phyloP scores from a whole-genome alignment of 2,329 filamentous ascomycete species.

The Venturia effusa region DNA sequence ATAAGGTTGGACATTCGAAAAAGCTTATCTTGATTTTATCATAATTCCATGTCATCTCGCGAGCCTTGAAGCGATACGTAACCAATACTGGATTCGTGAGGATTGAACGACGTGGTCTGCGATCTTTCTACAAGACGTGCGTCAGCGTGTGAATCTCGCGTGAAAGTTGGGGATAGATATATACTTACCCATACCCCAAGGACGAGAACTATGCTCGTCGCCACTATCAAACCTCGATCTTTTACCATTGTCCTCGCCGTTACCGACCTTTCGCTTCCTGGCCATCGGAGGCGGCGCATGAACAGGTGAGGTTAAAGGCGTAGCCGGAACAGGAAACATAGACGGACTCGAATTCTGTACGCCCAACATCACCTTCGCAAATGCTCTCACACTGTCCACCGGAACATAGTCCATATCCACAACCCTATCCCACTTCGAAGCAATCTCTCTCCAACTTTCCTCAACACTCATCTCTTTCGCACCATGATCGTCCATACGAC shows the following conservation, averaged over 20 bases:
- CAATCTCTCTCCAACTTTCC: not conserved
- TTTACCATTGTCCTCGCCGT: not conserved
- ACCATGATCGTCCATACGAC: not conserved
- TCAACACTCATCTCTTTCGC: not conserved
- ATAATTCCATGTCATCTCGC: constrained; percentile 3
- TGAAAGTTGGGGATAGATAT: not conserved
- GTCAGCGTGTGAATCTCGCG: not conserved
- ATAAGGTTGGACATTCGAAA: not conserved
- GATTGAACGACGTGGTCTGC: not conserved
- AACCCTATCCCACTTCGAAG: not conserved
- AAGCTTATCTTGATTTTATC: not conserved
- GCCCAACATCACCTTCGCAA: not conserved
- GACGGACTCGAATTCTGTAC: not conserved
- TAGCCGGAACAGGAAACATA: not conserved
- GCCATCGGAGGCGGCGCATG: not conserved
- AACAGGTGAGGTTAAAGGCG: not conserved
- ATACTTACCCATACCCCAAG: not conserved
- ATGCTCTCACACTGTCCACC: not conserved
- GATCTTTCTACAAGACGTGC: not conserved
- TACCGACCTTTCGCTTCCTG: not conserved
- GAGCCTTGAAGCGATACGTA: not conserved
- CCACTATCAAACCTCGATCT: not conserved
- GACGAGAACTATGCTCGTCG: not conserved
- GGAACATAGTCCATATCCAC: constrained; percentile 8
- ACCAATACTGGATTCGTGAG: not conserved